Evolutionary conservation across 2,329 filamentous ascomycete genomes (phyloP).

Genomic region (Fusarium sp.): DNA sequence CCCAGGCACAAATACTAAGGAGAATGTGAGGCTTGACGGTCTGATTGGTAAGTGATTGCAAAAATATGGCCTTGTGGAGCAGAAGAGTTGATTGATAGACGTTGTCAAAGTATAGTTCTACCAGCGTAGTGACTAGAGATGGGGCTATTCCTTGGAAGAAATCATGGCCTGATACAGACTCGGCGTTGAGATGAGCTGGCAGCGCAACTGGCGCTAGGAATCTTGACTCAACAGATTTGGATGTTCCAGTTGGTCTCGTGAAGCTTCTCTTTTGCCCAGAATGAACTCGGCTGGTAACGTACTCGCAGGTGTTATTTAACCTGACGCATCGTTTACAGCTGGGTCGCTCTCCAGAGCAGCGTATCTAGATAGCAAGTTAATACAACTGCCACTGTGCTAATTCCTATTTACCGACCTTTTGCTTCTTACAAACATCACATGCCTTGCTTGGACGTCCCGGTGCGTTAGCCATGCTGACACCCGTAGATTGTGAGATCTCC

Average conservation of each 20-base stretch:
- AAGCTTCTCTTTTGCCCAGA: accelerated
- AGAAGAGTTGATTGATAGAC: slow-evolving; percentile 29
- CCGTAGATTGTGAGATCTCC: background rate
- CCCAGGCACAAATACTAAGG: slow-evolving; percentile 31
- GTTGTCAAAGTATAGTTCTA: slow-evolving; percentile 27
- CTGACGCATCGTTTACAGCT: slow-evolving; percentile 28
- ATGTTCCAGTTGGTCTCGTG: too few relatives aligned
- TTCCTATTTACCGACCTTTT: background rate
- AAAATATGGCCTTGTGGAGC: background rate
- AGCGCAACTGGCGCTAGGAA: accelerated
- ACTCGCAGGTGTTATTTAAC: background rate
- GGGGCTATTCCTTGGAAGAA: background rate
- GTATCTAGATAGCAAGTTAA: slow-evolving; percentile 6
- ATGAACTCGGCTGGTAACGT: background rate
- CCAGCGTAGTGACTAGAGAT: background rate
- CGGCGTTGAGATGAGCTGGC: accelerated
- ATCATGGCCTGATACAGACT: background rate
- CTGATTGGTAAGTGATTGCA: background rate
- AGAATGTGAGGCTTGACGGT: background rate
- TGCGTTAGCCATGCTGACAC: background rate
- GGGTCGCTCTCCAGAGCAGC: slow-evolving; percentile 29
- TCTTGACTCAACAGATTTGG: accelerated
- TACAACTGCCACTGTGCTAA: accelerated
- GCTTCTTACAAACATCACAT: slow-evolving; percentile 24
- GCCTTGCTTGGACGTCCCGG: slow-evolving; percentile 28